Conservation (phyloP, 202 grass and related monocot genomes). For the Setaria italica region DNA sequence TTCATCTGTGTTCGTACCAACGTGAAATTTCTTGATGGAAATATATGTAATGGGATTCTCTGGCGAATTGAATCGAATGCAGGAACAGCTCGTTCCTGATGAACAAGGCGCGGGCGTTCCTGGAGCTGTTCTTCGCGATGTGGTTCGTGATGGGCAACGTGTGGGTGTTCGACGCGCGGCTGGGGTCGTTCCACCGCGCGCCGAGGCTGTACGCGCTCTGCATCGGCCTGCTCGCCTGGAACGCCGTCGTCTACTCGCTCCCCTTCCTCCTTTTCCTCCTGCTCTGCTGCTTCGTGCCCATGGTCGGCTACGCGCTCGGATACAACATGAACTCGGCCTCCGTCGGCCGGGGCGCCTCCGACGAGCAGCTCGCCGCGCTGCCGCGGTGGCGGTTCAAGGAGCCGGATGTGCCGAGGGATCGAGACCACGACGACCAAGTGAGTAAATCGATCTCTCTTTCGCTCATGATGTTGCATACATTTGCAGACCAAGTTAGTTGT, state of each 20-base stretch:
- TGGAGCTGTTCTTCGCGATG: conserved; percentile 96
- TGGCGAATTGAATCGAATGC: neutral
- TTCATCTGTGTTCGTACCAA: neutral
- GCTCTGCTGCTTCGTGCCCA: conserved; percentile 93
- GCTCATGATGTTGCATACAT: neutral
- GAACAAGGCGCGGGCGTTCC: conserved; percentile 85
- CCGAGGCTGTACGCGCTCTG: conserved; percentile 84
- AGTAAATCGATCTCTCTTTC: conserved; percentile 14
- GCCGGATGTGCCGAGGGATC: conserved; percentile 37
- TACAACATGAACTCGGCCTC: conserved; percentile 97
- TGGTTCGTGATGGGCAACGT: conserved; percentile 99
- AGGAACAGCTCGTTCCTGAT: conserved; percentile 75
- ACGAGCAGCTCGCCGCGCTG: conserved; percentile 83
- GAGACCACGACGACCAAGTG: conserved; percentile 56
- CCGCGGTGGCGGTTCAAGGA: conserved; percentile 80
- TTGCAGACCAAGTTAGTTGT: neutral
- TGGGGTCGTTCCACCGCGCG: conserved; percentile 71
- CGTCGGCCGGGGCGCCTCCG: conserved; percentile 72
- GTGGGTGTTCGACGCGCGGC: conserved; percentile 94
- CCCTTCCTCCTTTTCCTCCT: conserved; percentile 97
- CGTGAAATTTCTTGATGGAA: neutral
- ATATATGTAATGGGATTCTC: too few species aligned
- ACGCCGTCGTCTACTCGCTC: conserved; percentile 90
- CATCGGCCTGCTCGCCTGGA: conserved; percentile 82
- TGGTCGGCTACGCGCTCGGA: conserved; percentile 71